These are phyloP conservation scores for Cercis canadensis DNA, from an alignment of 306 rosid species.

Conservation along the genomic window DNA sequence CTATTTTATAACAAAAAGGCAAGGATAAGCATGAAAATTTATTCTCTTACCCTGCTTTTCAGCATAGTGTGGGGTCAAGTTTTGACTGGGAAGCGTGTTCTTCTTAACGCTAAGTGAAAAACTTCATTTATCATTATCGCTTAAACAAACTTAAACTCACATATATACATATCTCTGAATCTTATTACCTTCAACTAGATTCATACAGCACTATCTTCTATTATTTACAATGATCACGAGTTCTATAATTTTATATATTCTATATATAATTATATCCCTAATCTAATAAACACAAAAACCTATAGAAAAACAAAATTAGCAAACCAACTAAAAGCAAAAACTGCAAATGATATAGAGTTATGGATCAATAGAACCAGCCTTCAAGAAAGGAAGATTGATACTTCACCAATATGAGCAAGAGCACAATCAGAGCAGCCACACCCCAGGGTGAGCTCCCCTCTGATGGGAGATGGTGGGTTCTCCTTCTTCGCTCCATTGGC, in stretches of 20 bases:
- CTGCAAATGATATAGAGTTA: too few species aligned
- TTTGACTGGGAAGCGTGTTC: conserved; percentile 5
- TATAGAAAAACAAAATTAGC: neutral
- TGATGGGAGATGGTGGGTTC: conserved; percentile 53
- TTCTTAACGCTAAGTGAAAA: neutral
- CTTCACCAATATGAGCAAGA: conserved; percentile 71
- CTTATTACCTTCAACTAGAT: too few species aligned
- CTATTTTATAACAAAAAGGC: conserved; percentile 18
- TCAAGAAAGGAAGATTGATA: conserved; percentile 71
- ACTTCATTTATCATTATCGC: neutral
- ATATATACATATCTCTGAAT: too few species aligned
- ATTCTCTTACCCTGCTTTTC: conserved; percentile 25
- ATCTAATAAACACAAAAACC: neutral
- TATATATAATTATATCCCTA: neutral
- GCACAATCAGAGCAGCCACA: conserved; percentile 81
- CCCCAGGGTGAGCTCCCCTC: conserved; percentile 97
- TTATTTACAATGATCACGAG: conserved; percentile 27
- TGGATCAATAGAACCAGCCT: conserved; percentile 58
- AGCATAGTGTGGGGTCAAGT: neutral
- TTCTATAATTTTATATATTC: neutral
- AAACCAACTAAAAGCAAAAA: neutral
- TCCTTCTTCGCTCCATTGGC: conserved; percentile 58
- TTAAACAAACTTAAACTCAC: neutral
- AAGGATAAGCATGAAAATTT: neutral
- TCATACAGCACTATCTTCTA: too few species aligned